A percentile compares a stretch with the other conserved stretches of the same genome.
Conservation (phyloP, 164 flowering plant species). For the Piper betle region DNA sequence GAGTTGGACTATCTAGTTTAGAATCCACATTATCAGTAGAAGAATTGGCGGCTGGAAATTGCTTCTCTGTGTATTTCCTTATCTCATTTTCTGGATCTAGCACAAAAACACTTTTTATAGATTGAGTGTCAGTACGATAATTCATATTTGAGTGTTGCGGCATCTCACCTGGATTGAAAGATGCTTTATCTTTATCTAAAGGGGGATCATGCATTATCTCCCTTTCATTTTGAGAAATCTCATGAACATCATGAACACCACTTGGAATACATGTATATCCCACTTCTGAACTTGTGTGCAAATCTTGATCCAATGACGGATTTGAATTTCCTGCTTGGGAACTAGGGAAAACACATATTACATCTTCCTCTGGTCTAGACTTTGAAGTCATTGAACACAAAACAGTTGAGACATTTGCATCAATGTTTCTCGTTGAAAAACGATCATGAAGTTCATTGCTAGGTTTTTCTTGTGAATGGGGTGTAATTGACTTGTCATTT, state of each 20-base stretch:
- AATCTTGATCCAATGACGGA: neutral
- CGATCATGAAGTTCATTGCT: conserved; percentile 5
- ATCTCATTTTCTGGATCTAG: conserved; percentile 11
- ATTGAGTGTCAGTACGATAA: conserved; percentile 16
- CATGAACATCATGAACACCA: conserved; percentile 5
- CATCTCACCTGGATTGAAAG: conserved; percentile 22
- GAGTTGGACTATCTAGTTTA: conserved; percentile 5
- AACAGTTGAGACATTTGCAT: conserved; percentile 1
- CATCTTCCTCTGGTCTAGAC: conserved; percentile 6
- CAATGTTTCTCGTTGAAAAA: conserved; percentile 4
- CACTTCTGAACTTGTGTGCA: conserved; percentile 2
- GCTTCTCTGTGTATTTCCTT: conserved; percentile 10
- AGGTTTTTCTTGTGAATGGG: conserved; percentile 1
- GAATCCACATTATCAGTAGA: conserved; percentile 11
- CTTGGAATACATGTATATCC: neutral
- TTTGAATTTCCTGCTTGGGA: neutral
- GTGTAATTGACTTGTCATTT: too few species aligned
- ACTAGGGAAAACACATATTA: conserved; percentile 1
- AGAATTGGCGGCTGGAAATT: conserved; percentile 9
- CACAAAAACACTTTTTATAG: conserved; percentile 15
- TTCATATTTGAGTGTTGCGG: conserved; percentile 6
- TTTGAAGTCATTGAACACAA: neutral
- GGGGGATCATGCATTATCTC: conserved; percentile 10
- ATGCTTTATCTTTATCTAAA: conserved; percentile 18
- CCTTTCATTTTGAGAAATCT: conserved; percentile 5